A percentile compares a stretch with the other conserved stretches of the same genome.
Evolutionary conservation across 2,329 filamentous ascomycete species (phyloP).

Genomic region (Lachnellula cervina): DNA sequence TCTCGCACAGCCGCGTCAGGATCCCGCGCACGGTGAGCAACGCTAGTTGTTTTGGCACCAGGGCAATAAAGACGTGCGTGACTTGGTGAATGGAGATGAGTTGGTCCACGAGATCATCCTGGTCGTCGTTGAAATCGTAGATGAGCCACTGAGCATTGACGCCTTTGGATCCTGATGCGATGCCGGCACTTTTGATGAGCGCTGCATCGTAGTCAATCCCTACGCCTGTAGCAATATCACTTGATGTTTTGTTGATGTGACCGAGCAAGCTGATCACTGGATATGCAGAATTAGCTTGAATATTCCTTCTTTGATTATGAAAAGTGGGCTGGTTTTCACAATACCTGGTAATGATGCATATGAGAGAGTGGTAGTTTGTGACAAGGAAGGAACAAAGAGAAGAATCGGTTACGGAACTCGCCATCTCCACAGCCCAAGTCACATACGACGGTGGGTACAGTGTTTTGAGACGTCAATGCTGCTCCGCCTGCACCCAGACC

Average conservation of each 20-base stretch:
- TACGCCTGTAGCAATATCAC: conserved; percentile 8
- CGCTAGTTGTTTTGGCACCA: conserved; percentile 20
- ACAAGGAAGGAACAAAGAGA: neutral
- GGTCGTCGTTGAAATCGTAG: conserved; percentile 23
- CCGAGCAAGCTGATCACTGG: conserved; percentile 18
- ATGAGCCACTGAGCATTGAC: conserved; percentile 14
- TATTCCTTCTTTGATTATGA: neutral
- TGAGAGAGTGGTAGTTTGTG: neutral
- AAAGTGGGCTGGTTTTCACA: too few relatives aligned
- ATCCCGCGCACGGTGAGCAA: conserved; percentile 14
- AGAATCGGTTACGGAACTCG: conserved; percentile 17
- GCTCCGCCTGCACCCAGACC: conserved; percentile 1
- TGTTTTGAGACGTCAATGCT: conserved; percentile 2
- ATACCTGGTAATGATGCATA: too few relatives aligned
- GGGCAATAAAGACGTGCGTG: conserved; percentile 22
- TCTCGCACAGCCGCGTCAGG: conserved; percentile 12
- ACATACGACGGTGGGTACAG: conserved; percentile 14
- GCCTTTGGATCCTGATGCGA: conserved; percentile 6
- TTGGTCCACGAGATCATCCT: conserved; percentile 16
- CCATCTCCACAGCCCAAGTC: conserved; percentile 23
- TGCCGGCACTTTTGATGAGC: conserved; percentile 18
- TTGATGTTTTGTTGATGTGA: conserved; percentile 10
- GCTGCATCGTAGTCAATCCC: conserved; percentile 21
- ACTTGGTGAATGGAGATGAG: conserved; percentile 9
- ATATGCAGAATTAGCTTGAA: conserved; percentile 1